Percentiles rank a stretch among this genome's conserved stretches.
These are phyloP conservation scores for Alternaria alternata DNA, from an alignment of 2,329 filamentous ascomycete species.

Conservation along the genomic window DNA sequence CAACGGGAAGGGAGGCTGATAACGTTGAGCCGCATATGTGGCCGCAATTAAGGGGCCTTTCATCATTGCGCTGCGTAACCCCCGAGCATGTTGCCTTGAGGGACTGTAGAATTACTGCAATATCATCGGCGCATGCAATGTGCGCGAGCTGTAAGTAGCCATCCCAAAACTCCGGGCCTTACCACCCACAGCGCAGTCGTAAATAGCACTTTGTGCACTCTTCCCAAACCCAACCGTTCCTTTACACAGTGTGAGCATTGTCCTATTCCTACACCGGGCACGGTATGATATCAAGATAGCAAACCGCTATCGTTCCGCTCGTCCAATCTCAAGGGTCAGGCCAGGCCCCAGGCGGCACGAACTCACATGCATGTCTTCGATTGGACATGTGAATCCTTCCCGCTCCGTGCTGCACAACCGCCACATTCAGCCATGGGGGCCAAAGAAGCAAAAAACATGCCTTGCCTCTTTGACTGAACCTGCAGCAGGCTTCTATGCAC, in stretches of 20 bases:
- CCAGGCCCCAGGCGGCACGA: neutral
- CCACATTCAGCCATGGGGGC: constrained; percentile 6
- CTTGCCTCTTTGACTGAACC: constrained; percentile 10
- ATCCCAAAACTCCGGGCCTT: constrained; percentile 1
- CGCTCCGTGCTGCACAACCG: constrained; percentile 8
- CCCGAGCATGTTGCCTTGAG: neutral
- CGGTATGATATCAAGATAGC: constrained; percentile 6
- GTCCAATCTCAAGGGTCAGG: constrained; percentile 5
- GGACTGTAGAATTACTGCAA: neutral
- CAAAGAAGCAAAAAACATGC: constrained; percentile 7
- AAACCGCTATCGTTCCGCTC: constrained; percentile 2
- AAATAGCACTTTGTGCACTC: constrained; percentile 10
- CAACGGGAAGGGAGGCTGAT: constrained; percentile 23
- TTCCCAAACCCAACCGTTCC: neutral
- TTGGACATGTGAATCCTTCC: constrained; percentile 12
- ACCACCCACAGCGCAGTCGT: neutral
- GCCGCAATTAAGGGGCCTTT: constrained; percentile 9
- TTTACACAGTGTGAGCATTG: constrained; percentile 3
- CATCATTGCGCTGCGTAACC: neutral
- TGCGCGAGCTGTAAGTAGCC: constrained; percentile 1
- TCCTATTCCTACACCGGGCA: neutral
- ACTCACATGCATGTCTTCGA: constrained; percentile 4
- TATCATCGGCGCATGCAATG: neutral
- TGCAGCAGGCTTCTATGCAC: constrained; percentile 17
- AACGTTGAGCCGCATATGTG: constrained; percentile 31